phyloP scores from a whole-genome alignment of 495 filamentous ascomycete genomes.

The Podospora fimiseda region DNA sequence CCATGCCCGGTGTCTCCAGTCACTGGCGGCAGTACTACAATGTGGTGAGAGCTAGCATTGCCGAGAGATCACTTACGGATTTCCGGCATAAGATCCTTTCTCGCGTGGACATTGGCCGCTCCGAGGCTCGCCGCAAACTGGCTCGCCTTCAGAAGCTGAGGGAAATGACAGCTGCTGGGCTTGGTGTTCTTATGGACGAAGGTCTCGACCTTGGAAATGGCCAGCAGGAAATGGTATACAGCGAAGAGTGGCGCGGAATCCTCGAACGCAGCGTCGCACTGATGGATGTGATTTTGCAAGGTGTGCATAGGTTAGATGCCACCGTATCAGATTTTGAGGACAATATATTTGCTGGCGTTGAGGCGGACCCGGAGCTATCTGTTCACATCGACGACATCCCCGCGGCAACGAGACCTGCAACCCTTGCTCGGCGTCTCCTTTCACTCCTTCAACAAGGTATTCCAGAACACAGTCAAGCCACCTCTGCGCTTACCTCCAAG shows the following conservation, averaged over 20 bases:
- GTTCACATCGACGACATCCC: conserved; percentile 32
- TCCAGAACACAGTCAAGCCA: conserved; percentile 50
- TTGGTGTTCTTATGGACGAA: conserved; percentile 81
- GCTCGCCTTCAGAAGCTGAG: conserved; percentile 57
- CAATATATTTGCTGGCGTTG: conserved; percentile 56
- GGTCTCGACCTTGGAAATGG: conserved; percentile 55
- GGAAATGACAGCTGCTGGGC: conserved; percentile 73
- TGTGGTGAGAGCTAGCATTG: conserved; percentile 65
- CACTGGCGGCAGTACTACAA: conserved; percentile 75
- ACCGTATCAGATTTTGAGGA: conserved; percentile 67
- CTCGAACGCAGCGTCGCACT: conserved; percentile 66
- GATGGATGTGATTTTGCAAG: conserved; percentile 71
- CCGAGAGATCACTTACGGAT: conserved; percentile 54
- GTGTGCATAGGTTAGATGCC: conserved; percentile 49
- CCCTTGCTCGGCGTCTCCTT: conserved; percentile 61
- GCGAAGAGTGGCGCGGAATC: conserved; percentile 61
- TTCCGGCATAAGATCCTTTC: conserved; percentile 56
- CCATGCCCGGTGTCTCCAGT: conserved; percentile 30
- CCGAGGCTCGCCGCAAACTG: conserved; percentile 65
- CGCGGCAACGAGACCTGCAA: conserved; percentile 40
- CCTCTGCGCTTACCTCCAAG: conserved; percentile 41
- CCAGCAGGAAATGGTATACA: conserved; percentile 34
- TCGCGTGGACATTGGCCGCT: conserved; percentile 61
- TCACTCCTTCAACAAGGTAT: conserved; percentile 55
- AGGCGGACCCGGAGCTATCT: conserved; percentile 52